Conservation (phyloP, 768 basidiomycete genomes). For the Psilocybe tampanensis region DNA sequence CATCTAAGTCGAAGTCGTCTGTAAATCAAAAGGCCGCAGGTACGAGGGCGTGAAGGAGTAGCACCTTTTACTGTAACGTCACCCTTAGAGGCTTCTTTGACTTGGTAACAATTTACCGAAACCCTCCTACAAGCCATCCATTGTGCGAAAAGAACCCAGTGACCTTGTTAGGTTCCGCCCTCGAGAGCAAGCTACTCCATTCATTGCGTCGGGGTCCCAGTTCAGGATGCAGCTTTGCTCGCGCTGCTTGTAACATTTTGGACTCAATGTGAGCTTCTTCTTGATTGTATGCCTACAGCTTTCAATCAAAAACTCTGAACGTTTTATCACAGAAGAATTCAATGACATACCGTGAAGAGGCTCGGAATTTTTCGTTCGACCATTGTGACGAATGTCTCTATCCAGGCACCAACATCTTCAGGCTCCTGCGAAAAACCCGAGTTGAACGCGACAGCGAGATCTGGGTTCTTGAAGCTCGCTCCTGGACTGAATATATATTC, state of each 20-base stretch:
- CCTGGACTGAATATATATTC: slow-evolving; percentile 21
- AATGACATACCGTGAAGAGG: slow-evolving; percentile 32
- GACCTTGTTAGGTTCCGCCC: slow-evolving; percentile 29
- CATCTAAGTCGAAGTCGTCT: too few relatives aligned
- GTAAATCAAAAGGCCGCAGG: too few relatives aligned
- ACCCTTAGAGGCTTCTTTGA: too few relatives aligned
- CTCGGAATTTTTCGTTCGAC: slow-evolving; percentile 27
- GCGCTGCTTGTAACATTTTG: slow-evolving; percentile 19
- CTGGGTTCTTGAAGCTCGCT: slow-evolving; percentile 25
- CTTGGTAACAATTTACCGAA: too few relatives aligned
- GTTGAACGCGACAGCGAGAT: slow-evolving; percentile 40
- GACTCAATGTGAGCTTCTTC: slow-evolving; percentile 32
- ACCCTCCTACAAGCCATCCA: slow-evolving; percentile 39
- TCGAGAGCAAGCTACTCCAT: slow-evolving; percentile 33
- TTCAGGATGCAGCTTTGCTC: slow-evolving; percentile 24
- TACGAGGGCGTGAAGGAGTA: too few relatives aligned
- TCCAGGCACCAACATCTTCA: slow-evolving; percentile 24
- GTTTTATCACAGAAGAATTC: not conserved
- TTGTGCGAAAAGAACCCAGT: slow-evolving; percentile 36
- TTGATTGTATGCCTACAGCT: slow-evolving; percentile 32
- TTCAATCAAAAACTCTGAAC: not conserved
- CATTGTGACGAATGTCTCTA: slow-evolving; percentile 25
- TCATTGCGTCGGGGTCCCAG: slow-evolving; percentile 30
- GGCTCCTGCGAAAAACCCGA: slow-evolving; percentile 32
- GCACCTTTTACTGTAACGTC: too few relatives aligned